phyloP scores from a whole-genome alignment of 176 grass and related monocot species.

The Stipa capillata region DNA sequence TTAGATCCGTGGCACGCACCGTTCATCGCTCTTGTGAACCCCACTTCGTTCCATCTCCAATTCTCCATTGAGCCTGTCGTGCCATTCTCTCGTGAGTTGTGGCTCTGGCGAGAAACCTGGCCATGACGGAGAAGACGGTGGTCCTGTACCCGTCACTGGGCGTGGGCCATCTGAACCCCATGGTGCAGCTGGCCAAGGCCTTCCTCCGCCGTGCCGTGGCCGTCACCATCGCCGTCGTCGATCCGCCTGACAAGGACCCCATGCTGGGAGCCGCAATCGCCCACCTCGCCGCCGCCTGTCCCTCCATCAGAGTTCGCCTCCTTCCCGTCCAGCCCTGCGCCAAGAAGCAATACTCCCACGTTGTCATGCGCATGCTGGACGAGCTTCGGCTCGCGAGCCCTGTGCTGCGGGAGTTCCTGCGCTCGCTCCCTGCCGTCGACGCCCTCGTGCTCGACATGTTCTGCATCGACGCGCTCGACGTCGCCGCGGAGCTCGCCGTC shows the following conservation, averaged over 20 bases:
- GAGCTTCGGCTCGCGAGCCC: slow-evolving; percentile 1
- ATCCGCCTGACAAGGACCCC: not conserved
- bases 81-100: not conserved
- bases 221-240: slow-evolving; percentile 34
- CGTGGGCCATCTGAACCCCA: slow-evolving; percentile 55
- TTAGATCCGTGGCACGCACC: not conserved
- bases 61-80: not conserved
- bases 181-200: slow-evolving; percentile 53
- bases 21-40: not conserved
- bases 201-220: slow-evolving; percentile 27
- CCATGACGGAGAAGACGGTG: slow-evolving; percentile 30
- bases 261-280: slow-evolving; percentile 15
- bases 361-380: not conserved
- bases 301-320: slow-evolving; percentile 21
- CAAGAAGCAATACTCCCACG: not conserved
- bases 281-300: not conserved
- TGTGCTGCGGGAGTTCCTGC: not conserved
- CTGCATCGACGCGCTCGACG: slow-evolving; percentile 48
- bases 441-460: slow-evolving; percentile 66
- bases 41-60: too few species aligned
- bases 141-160: slow-evolving; percentile 43
- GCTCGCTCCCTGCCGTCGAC: not conserved
- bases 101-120: not conserved
- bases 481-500: slow-evolving; percentile 33
- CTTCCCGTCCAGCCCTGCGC: not conserved